Evolutionary conservation across 305 asterid genomes (phyloP).

Genomic region (Solanum hybrid): DNA sequence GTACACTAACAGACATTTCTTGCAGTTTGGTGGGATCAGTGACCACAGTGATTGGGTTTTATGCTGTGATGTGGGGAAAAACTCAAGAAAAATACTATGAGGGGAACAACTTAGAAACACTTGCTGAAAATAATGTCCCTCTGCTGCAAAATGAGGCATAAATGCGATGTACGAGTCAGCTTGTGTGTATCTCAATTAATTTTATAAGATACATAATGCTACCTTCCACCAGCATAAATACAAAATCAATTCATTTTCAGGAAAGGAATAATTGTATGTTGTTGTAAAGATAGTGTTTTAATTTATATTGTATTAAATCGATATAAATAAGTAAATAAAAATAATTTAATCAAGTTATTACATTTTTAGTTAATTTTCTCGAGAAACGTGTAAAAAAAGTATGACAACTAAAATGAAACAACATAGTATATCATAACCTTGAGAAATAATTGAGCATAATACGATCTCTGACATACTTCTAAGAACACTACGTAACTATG

Average conservation of each 20-base stretch:
- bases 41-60: slow-evolving; percentile 59
- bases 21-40: slow-evolving; percentile 66
- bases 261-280: background rate
- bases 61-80: slow-evolving; percentile 84
- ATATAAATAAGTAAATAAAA: too few relatives aligned
- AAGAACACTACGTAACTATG: background rate
- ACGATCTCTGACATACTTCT: background rate
- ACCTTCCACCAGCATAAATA: background rate
- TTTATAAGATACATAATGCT: background rate
- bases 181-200: background rate
- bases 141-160: slow-evolving; percentile 25
- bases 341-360: too few relatives aligned
- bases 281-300: background rate
- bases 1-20: background rate
- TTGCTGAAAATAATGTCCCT: slow-evolving; percentile 15
- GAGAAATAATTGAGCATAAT: background rate
- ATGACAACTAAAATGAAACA: background rate
- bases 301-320: too few relatives aligned
- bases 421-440: background rate
- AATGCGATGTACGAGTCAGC: rapidly evolving
- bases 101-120: slow-evolving; percentile 19
- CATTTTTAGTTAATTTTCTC: too few relatives aligned
- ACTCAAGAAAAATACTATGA: slow-evolving; percentile 27
- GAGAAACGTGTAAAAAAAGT: rapidly evolving
- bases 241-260: rapidly evolving